Conservation (phyloP, 352 stramenopile species). For the Thraustotheca clavata region DNA sequence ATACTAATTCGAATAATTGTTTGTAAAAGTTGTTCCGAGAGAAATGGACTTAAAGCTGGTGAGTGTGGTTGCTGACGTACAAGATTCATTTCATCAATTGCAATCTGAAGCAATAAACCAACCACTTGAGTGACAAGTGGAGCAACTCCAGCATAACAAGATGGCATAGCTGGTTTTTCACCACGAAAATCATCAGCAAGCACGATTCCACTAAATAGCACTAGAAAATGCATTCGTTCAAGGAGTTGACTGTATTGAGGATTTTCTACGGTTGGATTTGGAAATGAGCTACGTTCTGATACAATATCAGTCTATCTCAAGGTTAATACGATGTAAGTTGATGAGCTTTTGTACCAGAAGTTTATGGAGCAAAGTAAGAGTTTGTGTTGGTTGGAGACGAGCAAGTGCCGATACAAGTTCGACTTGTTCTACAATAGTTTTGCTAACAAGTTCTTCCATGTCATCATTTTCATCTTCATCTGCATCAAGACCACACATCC, state of each 20-base stretch:
- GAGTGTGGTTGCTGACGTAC: slow-evolving; percentile 49
- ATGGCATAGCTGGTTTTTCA: slow-evolving; percentile 58
- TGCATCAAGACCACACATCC: slow-evolving; percentile 55
- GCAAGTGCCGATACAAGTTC: slow-evolving; percentile 61
- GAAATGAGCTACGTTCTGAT: neutral
- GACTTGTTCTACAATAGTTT: slow-evolving; percentile 51
- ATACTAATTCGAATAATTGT: slow-evolving; percentile 66
- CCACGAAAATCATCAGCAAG: slow-evolving; percentile 72
- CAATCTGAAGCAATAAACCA: slow-evolving; percentile 28
- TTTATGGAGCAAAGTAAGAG: slow-evolving; percentile 42
- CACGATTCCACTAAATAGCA: slow-evolving; percentile 68
- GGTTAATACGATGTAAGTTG: slow-evolving; percentile 24
- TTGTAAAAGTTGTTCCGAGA: slow-evolving; percentile 63
- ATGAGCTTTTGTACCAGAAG: slow-evolving; percentile 50
- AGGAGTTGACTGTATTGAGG: slow-evolving; percentile 33
- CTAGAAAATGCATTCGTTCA: slow-evolving; percentile 71
- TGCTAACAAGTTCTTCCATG: slow-evolving; percentile 69
- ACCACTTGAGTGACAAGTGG: slow-evolving; percentile 46
- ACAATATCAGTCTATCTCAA: neutral
- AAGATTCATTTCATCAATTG: slow-evolving; percentile 34
- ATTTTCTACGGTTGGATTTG: neutral
- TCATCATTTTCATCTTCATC: slow-evolving; percentile 64
- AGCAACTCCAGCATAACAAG: neutral
- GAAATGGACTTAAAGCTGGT: slow-evolving; percentile 58
- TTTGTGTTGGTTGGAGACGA: slow-evolving; percentile 48